A percentile compares a stretch with the other conserved stretches of the same genome.
phyloP scores from a whole-genome alignment of 768 basidiomycete genomes.

The Boletus sensibilis region DNA sequence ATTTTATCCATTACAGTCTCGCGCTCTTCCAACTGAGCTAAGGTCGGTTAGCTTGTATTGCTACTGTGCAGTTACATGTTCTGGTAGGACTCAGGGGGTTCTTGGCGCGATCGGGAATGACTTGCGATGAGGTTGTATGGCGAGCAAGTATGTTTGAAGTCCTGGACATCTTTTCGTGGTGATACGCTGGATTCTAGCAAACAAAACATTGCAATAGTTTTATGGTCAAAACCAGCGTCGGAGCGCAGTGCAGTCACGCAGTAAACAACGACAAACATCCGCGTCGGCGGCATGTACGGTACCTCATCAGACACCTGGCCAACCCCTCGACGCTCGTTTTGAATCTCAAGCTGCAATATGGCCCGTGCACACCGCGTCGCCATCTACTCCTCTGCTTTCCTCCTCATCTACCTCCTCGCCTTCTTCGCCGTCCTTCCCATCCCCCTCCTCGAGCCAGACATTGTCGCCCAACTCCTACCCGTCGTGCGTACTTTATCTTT shows the following conservation, averaged over 20 bases:
- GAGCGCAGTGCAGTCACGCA: background rate
- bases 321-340: background rate
- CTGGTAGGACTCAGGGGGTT: background rate
- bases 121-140: background rate
- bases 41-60: conserved; percentile 15
- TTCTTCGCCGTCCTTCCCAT: conserved; percentile 15
- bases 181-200: background rate
- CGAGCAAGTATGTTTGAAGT: background rate
- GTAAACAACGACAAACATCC: too few species aligned
- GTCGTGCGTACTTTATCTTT: conserved; percentile 7
- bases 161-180: background rate
- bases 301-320: background rate
- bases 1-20: conserved; percentile 40
- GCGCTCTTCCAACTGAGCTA: conserved; percentile 52
- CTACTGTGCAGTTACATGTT: background rate
- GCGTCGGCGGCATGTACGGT: too few species aligned
- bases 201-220: background rate
- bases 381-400: conserved; percentile 39
- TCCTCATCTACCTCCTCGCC: conserved; percentile 42
- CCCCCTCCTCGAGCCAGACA: conserved; percentile 13
- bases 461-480: conserved; percentile 7
- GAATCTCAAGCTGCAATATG: conserved; percentile 38
- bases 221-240: background rate
- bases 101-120: background rate
- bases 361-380: conserved; percentile 59